Evolutionary conservation across 2,329 filamentous ascomycete genomes (phyloP), one percentile per base, ranked within the genome.

Genomic region (Sclerotinia sclerotiorum): DNA sequence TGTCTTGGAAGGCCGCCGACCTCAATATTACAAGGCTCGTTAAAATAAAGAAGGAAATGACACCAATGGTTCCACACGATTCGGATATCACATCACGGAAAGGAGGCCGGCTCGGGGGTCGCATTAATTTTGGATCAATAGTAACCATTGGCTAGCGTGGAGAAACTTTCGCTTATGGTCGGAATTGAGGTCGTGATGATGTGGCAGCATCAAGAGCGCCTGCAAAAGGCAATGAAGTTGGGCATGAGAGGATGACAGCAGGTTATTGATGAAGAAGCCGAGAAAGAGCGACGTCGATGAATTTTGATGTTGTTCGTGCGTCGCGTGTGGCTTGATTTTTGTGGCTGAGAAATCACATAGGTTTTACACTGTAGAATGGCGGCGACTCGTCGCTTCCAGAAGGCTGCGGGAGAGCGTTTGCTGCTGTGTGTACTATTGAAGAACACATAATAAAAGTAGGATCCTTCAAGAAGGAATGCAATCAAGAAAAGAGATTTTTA

Each of bases 1-100:
- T n/a, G 15, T 32, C 49, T 56, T 17, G 2, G 29, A 44, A 55
- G 61, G 49, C 35, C 61, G 61, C 35, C 35, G 61, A 64, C 61
- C 61, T 55, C 49, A 55, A 27, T 44, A n/a, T 55, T 19, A n/a
- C 17, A 39, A 27, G 5, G 39, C 2, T 15, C 15, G 46, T 62
- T 13, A 17, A 42, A 42, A 21, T 15, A 42, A 42, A 1, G 39
- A 39, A 39, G 51, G 29, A n/a, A 49, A 51, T 51, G 21, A 42
- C 46, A 51, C 46, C 60, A 27, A 49, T 51, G 19, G 32, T 35
- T 27, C 29, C 60, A 63, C n/a, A 17, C 5, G 15, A 35, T 7
- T 39, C n/a, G 46, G 60, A 39, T 27, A 62, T 55, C 35, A 21
- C 27, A 29, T 17, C 5, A 27, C 29, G 44, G 42, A n/a, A 32